Evolutionary conservation across 1,284 basidiomycete genomes (phyloP), one percentile per base, ranked within the genome.

Genomic region (Porogramme epimiltina): DNA sequence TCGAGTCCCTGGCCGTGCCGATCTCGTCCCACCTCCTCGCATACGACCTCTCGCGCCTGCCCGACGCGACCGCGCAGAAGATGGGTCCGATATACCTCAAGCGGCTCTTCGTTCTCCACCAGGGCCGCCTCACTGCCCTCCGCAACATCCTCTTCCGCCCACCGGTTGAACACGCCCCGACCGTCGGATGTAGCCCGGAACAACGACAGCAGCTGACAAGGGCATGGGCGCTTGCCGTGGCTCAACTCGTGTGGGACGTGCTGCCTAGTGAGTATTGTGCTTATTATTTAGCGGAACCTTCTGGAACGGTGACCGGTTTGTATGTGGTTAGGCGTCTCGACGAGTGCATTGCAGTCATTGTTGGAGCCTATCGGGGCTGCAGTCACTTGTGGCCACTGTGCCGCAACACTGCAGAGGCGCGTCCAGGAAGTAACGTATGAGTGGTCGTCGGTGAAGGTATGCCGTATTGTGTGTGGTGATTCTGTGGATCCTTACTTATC

Each of bases 371-470:
- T 70, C 4, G 64, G 58, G 23, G 50, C 56, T 4, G 54, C 63
- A 46, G 42, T 68, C 11, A 37, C 54, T 3, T 70, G 69, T 42
- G 49, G 82, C 33, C 72, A 79, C 19, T 90, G 87, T 62, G 78
- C 77, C 52, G 64, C 70, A 42, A 69, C 79, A 0, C 73, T 90
- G 22, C 72, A 76, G 43, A 80, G 83, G 33, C 76, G 87, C 23
- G 78, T 89, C 34, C 81, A 80, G 62, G 76, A 76, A 39, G 72
- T 90, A 34, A 69, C 87, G 36, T 66, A 80, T 24, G 84, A 88
- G 59, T 89, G 87, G 87, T 83, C 87, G 13, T 71, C 81, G 22
- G 82, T 89, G 42, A 89, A 87, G 73, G 87, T 57, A 24, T 24
- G 23, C n/a, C 31, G 22, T 36, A 22, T 13, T 23, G 19, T 39